Base-by-base conservation (phyloP, 2,329 filamentous ascomycete species). In the Calonectria hawksworthii region DNA sequence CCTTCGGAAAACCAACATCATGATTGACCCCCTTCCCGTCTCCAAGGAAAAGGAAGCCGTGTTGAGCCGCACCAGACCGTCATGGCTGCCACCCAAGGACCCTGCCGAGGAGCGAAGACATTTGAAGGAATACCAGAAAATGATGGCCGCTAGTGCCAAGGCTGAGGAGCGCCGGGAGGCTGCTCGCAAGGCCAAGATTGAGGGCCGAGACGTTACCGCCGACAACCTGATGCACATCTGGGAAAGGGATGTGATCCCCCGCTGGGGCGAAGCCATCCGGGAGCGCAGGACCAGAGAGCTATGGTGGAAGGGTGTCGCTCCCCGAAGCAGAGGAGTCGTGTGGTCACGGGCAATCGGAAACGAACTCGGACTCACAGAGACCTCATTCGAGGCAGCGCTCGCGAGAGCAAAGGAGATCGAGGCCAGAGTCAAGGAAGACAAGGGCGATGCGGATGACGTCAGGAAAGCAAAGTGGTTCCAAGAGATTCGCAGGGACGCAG, bases 51-150 rank as follows among this genome's bases (percentile, higher is more conserved):
- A 97, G 83, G 94, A 96, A 81, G 94, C 94, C 4, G 94, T 96
- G 2, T 88, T 97, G 28, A 95, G 94, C 30, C 90, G 95, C 23
- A 97, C 95, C 2, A 90, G 95, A 47, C 95, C 95, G 0, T 96
- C 94, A 1, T 97, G 95, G 95, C 87, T 97, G 3, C 95, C 95
- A 0, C 95, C 95, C 1, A 97, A 97, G 85, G 93, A 97, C 78
- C 96, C 95, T 2, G 94, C 94, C 69, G 97, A 99, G 84, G 97
- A 99, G 86, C 94, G 92, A 83, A 93, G 93, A 78, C 97, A 99
- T 84, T 83, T 99, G 78, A 96, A 92, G 81, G 93, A 97, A 83
- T 97, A 96, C 82, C 93, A 96, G 85, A 92, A 90, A 83, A 96
- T 97, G 94, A 95, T 96, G 93, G 89, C 88, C 0, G 87, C 87